Base-by-base conservation (phyloP, 345 rosid genomes). In the Sisymbrium irio region DNA sequence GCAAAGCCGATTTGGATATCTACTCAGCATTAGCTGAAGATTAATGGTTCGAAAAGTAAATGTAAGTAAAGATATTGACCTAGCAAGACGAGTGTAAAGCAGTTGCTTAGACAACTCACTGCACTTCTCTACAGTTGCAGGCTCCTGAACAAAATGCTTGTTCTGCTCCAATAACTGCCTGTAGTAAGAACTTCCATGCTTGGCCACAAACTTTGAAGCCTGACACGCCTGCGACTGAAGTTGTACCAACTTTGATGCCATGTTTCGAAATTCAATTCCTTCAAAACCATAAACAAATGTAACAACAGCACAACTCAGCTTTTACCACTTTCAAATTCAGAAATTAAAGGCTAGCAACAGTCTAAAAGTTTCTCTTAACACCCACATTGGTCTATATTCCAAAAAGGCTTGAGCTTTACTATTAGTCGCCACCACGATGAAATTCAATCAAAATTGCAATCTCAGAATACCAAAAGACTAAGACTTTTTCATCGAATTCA, bases 1-100 rank as follows among this genome's bases (percentile, higher is more conserved):
- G 61, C 46, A 67, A 20, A 35, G 12, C 49, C 10, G 13, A 27
- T 37, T 49, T 37, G 3, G 10, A 35, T 13, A 4, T 28, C 18
- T 41, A 3, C 11, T n/a, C 41, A 51, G 37, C 32, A 53, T 69
- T 17, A 4, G 7, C 44, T 40, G 9, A 35, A 7, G 37, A 7
- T 30, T 28, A 11, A 28, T 27, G 27, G 1, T 49, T 7, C 6
- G 10, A 3, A 49, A 66, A 36, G 10, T 7, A 7, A 7, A 35
- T 35, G 37, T 5, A 35, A 35, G 65, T 17, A 51, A 50, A 28
- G 44, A 10, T 37, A 55, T 6, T 3, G 62, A 90, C 96, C 93
- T 88, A 5, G 89, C 90, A 20, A 88, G 89, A 65, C 89, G 89
- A 76, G 96, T 87, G 86, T 86, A 85, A 12, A 87, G 71, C 78